Conservation (phyloP, 2,329 filamentous ascomycete species). For the Diaporthe ampelina region DNA sequence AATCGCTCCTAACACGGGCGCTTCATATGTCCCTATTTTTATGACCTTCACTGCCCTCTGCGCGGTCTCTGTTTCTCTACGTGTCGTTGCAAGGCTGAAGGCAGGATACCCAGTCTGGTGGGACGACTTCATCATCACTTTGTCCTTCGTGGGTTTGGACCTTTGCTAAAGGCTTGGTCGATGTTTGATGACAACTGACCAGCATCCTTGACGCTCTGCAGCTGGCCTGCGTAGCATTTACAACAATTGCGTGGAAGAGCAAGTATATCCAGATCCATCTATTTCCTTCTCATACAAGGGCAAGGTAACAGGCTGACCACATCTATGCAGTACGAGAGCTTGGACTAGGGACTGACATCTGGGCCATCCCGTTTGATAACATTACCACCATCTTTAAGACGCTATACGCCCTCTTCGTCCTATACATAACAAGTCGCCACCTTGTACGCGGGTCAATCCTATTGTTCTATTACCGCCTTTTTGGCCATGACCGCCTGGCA, state of each 20-base stretch:
- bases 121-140: constrained; percentile 10
- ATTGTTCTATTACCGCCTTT: constrained; percentile 7
- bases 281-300: no score
- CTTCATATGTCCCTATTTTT: not conserved
- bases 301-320: not conserved
- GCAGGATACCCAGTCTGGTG: constrained; percentile 10
- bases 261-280: not conserved
- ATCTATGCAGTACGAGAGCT: not conserved
- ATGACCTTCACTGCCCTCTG: not conserved
- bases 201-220: not conserved
- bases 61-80: not conserved
- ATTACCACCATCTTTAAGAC: constrained; percentile 9
- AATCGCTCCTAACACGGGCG: not conserved
- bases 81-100: constrained; percentile 10
- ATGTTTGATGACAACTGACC: no score
- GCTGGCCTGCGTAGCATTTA: constrained; percentile 12
- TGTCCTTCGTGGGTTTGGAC: constrained; percentile 1
- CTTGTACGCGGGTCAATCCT: not conserved
- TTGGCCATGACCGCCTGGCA: not conserved
- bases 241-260: not conserved
- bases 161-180: no score
- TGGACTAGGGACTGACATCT: constrained; percentile 20
- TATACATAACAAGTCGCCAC: constrained; percentile 17
- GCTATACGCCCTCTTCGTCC: not conserved
- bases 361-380: constrained; percentile 4